phyloP scores from a whole-genome alignment of 1,284 basidiomycete genomes.

The Irpex sp. region DNA sequence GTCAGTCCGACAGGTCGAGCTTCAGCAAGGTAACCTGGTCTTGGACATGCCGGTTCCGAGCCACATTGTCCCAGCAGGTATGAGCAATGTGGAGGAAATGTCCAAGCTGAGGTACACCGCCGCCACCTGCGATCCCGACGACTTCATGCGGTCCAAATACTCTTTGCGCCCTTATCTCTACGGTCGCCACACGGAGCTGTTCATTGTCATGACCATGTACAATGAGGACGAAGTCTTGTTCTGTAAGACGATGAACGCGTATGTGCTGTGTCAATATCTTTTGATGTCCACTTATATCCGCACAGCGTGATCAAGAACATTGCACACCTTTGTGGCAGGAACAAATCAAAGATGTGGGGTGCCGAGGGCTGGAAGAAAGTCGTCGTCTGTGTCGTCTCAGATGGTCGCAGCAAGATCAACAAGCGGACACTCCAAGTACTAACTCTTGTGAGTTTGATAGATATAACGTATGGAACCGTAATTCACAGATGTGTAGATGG shows the following conservation, averaged over 20 bases:
- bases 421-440: conserved; percentile 83
- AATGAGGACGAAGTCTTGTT: conserved; percentile 93
- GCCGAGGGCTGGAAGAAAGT: conserved; percentile 94
- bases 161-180: conserved; percentile 83
- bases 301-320: conserved; percentile 86
- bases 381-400: conserved; percentile 90
- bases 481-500: conserved; percentile 59
- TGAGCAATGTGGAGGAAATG: conserved; percentile 70
- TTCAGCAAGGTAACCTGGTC: conserved; percentile 81
- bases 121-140: conserved; percentile 92
- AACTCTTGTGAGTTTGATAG: conserved; percentile 47
- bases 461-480: neutral
- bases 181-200: conserved; percentile 85
- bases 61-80: conserved; percentile 68
- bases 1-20: conserved; percentile 77
- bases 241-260: conserved; percentile 85
- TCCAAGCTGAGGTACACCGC: conserved; percentile 88
- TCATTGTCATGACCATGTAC: conserved; percentile 97
- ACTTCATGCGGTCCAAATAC: conserved; percentile 77
- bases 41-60: conserved; percentile 79
- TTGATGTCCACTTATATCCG: neutral
- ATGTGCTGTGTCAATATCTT: conserved; percentile 26
- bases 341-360: conserved; percentile 90
- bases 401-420: conserved; percentile 89
- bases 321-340: conserved; percentile 78